These are phyloP conservation scores for Aspergillus calidoustus DNA, from an alignment of 2,329 filamentous ascomycete species.

Conservation along the genomic window DNA sequence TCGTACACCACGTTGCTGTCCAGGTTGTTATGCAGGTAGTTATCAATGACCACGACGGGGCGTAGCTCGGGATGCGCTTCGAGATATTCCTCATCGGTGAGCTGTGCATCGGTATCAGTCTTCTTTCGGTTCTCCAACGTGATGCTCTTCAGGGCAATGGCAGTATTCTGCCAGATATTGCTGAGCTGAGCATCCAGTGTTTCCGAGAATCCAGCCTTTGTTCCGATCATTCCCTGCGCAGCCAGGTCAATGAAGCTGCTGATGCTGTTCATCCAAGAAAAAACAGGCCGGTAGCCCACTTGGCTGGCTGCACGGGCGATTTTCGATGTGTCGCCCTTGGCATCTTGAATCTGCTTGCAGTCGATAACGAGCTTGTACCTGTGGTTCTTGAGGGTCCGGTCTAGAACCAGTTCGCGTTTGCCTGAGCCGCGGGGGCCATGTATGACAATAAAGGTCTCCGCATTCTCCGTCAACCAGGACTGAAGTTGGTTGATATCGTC, in stretches of 20 bases:
- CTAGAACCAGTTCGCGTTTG: constrained; percentile 84
- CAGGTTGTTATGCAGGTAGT: constrained; percentile 81
- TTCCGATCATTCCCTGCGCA: constrained; percentile 89
- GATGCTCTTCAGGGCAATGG: constrained; percentile 76
- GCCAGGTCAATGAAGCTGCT: constrained; percentile 91
- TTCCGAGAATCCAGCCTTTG: constrained; percentile 93
- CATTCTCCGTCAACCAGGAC: constrained; percentile 84
- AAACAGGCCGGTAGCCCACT: constrained; percentile 90
- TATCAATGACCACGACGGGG: constrained; percentile 86
- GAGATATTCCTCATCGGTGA: constrained; percentile 84
- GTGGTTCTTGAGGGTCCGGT: constrained; percentile 77
- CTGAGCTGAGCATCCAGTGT: constrained; percentile 85
- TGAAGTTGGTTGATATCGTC: constrained; percentile 80
- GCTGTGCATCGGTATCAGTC: constrained; percentile 70
- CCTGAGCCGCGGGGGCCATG: constrained; percentile 91
- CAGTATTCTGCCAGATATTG: constrained; percentile 87
- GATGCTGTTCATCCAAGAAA: constrained; percentile 94
- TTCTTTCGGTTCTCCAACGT: constrained; percentile 72
- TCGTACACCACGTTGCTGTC: constrained; percentile 70
- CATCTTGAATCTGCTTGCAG: constrained; percentile 91
- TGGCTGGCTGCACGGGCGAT: constrained; percentile 79
- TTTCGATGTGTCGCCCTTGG: constrained; percentile 81
- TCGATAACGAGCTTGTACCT: constrained; percentile 84
- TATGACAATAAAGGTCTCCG: constrained; percentile 90
- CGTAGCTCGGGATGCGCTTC: constrained; percentile 85